Conservation (phyloP, 257 asterid genomes). For the Knoxia roxburghii region DNA sequence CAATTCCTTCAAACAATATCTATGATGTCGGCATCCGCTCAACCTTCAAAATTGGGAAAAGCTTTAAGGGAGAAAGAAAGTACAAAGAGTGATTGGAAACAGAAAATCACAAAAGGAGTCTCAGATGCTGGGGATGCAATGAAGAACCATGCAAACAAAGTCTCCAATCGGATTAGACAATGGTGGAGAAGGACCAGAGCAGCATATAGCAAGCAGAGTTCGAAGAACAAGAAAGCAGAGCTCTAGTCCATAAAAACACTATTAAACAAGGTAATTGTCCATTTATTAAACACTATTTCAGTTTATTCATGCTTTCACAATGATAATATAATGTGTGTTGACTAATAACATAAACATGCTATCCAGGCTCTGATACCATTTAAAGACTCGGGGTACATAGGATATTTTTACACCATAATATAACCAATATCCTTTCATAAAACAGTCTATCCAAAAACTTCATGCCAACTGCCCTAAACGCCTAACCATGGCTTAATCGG, state of each 20-base stretch:
- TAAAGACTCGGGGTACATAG: too few relatives aligned
- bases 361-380: too few relatives aligned
- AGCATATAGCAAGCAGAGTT: conserved; percentile 30
- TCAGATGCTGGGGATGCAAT: conserved; percentile 46
- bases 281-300: too few relatives aligned
- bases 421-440: too few relatives aligned
- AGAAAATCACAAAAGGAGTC: conserved; percentile 37
- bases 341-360: too few relatives aligned
- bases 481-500: too few relatives aligned
- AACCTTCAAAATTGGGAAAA: conserved; percentile 72
- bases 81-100: conserved; percentile 59
- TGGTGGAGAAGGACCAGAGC: conserved; percentile 67
- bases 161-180: conserved; percentile 38
- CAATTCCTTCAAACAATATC: conserved; percentile 35
- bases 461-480: too few relatives aligned
- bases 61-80: conserved; percentile 42
- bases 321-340: too few relatives aligned
- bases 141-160: conserved; percentile 43
- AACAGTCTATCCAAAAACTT: too few relatives aligned
- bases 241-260: conserved; percentile 36
- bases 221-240: conserved; percentile 46
- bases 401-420: too few relatives aligned
- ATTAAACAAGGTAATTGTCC: too few relatives aligned
- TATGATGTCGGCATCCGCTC: conserved; percentile 54
- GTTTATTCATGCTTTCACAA: too few relatives aligned